phyloP scores from a whole-genome alignment of 1,284 basidiomycete genomes.

The Tilletia horrida region DNA sequence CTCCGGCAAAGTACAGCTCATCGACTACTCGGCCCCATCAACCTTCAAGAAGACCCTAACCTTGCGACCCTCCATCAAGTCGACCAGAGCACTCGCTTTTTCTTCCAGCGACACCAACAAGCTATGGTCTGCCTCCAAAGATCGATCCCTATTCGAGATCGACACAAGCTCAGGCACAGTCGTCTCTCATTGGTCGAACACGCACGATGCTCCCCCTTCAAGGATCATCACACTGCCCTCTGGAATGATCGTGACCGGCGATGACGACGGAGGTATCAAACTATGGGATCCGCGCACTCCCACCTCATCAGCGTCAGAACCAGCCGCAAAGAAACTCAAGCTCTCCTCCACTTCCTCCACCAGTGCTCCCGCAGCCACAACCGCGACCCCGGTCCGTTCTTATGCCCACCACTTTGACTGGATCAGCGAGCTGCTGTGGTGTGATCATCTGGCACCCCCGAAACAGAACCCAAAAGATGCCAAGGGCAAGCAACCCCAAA shows the following conservation, averaged over 20 bases:
- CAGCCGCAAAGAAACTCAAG: constrained; percentile 20
- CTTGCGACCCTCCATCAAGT: constrained; percentile 16
- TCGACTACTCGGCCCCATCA: constrained; percentile 60
- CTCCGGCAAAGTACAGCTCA: constrained; percentile 76
- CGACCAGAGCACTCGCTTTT: constrained; percentile 18
- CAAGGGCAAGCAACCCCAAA: constrained; percentile 17
- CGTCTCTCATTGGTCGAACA: constrained; percentile 65
- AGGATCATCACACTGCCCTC: constrained; percentile 68
- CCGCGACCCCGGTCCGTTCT: constrained; percentile 58
- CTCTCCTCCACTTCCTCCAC: not conserved
- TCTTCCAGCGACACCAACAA: not conserved
- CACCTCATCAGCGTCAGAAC: constrained; percentile 17
- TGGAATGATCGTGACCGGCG: constrained; percentile 75
- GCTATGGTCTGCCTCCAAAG: constrained; percentile 79
- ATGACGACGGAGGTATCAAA: constrained; percentile 90
- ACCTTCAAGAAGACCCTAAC: constrained; percentile 17
- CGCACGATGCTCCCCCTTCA: constrained; percentile 65
- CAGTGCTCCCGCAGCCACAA: not conserved
- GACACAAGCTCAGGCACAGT: constrained; percentile 62
- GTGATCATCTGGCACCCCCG: constrained; percentile 32
- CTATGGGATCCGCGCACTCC: constrained; percentile 79
- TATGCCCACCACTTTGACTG: constrained; percentile 92
- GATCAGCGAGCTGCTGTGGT: constrained; percentile 85
- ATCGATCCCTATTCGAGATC: constrained; percentile 64
- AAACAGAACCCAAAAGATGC: constrained; percentile 26